These are phyloP conservation scores for Sutorius eximius DNA, from an alignment of 1,284 basidiomycete species.

Conservation along the genomic window DNA sequence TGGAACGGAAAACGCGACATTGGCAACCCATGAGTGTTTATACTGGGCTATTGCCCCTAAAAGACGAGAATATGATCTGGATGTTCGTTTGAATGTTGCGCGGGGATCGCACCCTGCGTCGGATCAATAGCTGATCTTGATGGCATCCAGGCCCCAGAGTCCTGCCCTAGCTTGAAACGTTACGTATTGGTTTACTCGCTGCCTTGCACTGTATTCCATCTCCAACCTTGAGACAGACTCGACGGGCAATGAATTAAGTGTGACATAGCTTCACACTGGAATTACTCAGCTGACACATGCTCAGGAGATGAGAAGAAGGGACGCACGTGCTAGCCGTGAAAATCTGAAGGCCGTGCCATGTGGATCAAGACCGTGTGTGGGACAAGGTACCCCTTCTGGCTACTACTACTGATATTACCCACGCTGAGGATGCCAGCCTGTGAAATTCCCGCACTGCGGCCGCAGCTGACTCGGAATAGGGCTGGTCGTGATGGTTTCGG, in stretches of 20 bases:
- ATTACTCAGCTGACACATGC: background rate
- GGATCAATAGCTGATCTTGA: background rate
- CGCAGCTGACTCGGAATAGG: too few relatives aligned
- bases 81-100: background rate
- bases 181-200: background rate
- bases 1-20: background rate
- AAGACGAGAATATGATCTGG: background rate
- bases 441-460: too few relatives aligned
- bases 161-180: background rate
- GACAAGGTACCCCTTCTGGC: background rate
- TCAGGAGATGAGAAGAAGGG: background rate
- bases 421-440: too few relatives aligned
- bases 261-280: background rate
- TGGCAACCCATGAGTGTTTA: background rate
- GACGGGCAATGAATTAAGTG: background rate
- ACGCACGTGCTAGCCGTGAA: background rate
- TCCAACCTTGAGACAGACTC: background rate
- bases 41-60: background rate
- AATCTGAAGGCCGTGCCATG: background rate
- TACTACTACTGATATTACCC: background rate
- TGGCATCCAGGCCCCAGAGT: background rate
- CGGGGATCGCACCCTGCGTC: background rate
- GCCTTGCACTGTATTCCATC: background rate
- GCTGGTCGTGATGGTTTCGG: too few relatives aligned
- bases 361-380: background rate